Evolutionary conservation across 495 filamentous ascomycete genomes (phyloP).

Genomic region (Penicillium waksmanii): DNA sequence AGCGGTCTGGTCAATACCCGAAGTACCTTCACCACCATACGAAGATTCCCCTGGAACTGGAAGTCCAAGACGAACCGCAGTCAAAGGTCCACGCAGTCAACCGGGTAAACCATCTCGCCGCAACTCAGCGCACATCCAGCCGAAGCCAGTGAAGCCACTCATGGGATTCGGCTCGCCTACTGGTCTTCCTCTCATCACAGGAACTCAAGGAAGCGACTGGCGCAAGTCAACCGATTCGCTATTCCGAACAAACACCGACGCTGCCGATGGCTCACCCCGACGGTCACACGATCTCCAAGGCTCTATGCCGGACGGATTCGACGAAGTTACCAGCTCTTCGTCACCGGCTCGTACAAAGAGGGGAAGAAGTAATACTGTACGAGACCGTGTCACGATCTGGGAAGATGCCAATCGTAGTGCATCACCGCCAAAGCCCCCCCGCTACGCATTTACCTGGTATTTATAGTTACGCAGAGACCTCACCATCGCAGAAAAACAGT

Average conservation of each 20-base stretch:
- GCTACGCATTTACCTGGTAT: slow-evolving; percentile 13
- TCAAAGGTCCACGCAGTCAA: slow-evolving; percentile 47
- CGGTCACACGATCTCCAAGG: slow-evolving; percentile 14
- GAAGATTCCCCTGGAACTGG: slow-evolving; percentile 31
- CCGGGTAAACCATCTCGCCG: slow-evolving; percentile 29
- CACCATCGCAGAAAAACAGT: slow-evolving; percentile 13
- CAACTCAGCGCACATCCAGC: slow-evolving; percentile 24
- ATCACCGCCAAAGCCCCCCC: slow-evolving; percentile 15
- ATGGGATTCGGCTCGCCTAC: slow-evolving; percentile 16
- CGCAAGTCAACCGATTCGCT: slow-evolving; percentile 28
- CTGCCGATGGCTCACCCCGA: slow-evolving; percentile 8
- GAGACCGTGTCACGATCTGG: slow-evolving; percentile 44
- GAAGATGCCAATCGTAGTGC: slow-evolving; percentile 36
- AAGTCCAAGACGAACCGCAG: slow-evolving; percentile 40
- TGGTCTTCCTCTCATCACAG: slow-evolving; percentile 26
- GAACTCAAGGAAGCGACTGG: slow-evolving; percentile 33
- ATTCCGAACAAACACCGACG: slow-evolving; percentile 22
- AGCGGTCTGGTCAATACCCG: slow-evolving; percentile 34
- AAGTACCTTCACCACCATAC: slow-evolving; percentile 27
- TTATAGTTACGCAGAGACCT: slow-evolving; percentile 20
- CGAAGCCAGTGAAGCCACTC: slow-evolving; percentile 21
- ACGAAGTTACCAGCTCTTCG: background rate
- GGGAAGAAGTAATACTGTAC: slow-evolving; percentile 13
- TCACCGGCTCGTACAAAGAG: slow-evolving; percentile 10
- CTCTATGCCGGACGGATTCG: slow-evolving; percentile 17